Percentiles rank a stretch among this genome's conserved stretches.
phyloP scores from a whole-genome alignment of 2,329 filamentous ascomycete species.

The Cercospora sojina region DNA sequence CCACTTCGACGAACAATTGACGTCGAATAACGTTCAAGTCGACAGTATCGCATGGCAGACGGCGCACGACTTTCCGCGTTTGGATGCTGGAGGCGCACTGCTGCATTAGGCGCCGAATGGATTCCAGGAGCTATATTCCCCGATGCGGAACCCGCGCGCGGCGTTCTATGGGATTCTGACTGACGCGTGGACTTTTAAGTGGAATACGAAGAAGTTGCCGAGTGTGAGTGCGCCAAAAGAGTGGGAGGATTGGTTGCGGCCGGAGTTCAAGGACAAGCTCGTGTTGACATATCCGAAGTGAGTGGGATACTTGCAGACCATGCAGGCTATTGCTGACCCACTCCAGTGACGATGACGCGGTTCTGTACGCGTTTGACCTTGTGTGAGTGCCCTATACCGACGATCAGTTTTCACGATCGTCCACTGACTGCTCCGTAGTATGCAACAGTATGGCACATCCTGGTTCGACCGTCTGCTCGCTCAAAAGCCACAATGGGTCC shows the following conservation, averaged over 20 bases:
- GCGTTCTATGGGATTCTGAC: neutral
- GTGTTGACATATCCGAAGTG: neutral
- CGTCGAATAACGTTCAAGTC: neutral
- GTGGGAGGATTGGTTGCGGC: neutral
- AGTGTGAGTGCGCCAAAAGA: neutral
- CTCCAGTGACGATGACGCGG: neutral
- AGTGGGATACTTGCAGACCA: neutral
- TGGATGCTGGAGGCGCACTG: neutral
- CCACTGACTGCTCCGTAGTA: neutral
- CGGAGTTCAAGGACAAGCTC: slow-evolving; percentile 1
- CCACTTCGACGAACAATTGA: neutral
- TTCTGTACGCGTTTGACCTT: slow-evolving; percentile 1
- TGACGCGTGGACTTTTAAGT: neutral
- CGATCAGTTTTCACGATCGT: neutral
- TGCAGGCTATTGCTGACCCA: neutral
- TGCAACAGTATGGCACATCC: neutral
- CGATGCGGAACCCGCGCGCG: neutral
- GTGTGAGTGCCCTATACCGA: neutral
- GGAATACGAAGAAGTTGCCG: neutral
- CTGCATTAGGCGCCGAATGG: neutral
- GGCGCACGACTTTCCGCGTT: neutral
- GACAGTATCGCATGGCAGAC: neutral
- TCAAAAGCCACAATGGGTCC: slow-evolving; percentile 2
- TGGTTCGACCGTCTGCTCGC: neutral
- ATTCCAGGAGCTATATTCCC: neutral